A percentile compares a stretch with the other conserved stretches of the same genome.
Evolutionary conservation across 169 alveolate genomes (phyloP).

Genomic region (Besnoitia besnoiti): DNA sequence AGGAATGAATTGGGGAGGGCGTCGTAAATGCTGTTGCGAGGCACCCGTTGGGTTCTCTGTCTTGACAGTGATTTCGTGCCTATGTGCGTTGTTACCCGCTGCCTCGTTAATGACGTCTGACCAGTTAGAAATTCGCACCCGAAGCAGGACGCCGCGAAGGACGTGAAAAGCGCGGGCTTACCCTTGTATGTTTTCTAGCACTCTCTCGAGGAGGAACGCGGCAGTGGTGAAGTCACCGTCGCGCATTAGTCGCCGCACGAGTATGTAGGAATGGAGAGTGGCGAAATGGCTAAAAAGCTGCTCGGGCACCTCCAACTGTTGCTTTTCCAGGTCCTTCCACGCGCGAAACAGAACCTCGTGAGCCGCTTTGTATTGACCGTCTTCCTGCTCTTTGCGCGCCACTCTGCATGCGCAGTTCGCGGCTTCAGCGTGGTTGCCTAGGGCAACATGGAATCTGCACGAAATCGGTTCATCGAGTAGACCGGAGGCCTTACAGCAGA

Average conservation of each 20-base stretch:
- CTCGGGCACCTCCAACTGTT: not conserved
- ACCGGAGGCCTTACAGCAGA: no score
- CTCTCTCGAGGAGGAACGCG: slow-evolving; percentile 45
- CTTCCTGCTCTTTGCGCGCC: not conserved
- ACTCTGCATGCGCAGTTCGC: not conserved
- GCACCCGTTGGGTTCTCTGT: no score
- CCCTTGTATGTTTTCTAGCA: slow-evolving; percentile 25
- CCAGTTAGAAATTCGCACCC: no score
- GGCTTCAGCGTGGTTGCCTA: slow-evolving; percentile 14
- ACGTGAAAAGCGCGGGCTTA: no score
- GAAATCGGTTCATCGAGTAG: not conserved
- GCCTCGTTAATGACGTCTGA: no score
- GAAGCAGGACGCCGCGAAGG: no score
- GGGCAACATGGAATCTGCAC: slow-evolving; percentile 6
- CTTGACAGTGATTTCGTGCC: no score
- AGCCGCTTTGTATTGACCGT: not conserved
- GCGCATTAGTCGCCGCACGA: slow-evolving; percentile 27
- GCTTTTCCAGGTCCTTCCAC: not conserved
- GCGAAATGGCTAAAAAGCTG: not conserved
- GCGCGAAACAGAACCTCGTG: not conserved
- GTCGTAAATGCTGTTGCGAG: no score
- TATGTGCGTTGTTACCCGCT: no score
- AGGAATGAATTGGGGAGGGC: no score
- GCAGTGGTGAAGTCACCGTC: slow-evolving; percentile 37
- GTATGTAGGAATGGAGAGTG: slow-evolving; percentile 42